These are phyloP conservation scores for Agapanthus africanus DNA, from an alignment of 106 monocot genomes.

Conservation along the genomic window DNA sequence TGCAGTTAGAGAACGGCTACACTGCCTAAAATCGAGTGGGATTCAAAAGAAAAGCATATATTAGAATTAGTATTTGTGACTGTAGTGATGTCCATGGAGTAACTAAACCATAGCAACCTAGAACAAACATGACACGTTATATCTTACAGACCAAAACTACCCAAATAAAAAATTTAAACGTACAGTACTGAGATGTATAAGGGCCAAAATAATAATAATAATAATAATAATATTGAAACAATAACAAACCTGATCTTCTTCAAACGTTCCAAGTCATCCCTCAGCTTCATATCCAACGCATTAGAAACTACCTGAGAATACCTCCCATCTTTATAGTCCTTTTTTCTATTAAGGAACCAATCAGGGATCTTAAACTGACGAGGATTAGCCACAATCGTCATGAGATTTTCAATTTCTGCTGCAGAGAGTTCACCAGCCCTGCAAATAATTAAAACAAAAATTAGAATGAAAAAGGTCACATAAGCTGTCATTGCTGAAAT, in stretches of 20 bases:
- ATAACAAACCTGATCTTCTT: conserved; percentile 53
- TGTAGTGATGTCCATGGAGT: too few species aligned
- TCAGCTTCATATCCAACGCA: conserved; percentile 62
- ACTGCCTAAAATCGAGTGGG: neutral
- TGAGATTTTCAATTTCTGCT: conserved; percentile 53
- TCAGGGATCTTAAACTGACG: conserved; percentile 68
- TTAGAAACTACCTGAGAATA: conserved; percentile 64
- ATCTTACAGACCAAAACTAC: too few species aligned
- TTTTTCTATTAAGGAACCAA: conserved; percentile 72
- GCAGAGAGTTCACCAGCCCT: conserved; percentile 58
- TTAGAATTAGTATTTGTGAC: too few species aligned
- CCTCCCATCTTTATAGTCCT: conserved; percentile 68
- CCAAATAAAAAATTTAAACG: too few species aligned
- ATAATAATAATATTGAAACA: too few species aligned
- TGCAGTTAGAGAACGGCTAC: neutral
- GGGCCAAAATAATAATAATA: too few species aligned
- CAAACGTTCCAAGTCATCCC: conserved; percentile 52
- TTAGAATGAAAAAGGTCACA: too few species aligned
- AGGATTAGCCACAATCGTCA: conserved; percentile 58
- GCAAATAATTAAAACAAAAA: too few species aligned
- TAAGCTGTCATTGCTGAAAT: too few species aligned
- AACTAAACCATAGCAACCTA: too few species aligned
- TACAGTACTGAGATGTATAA: too few species aligned
- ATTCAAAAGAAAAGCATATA: neutral
- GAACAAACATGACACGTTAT: too few species aligned